Base-by-base conservation (phyloP, 768 basidiomycete species). In the Lentinula raphanica region DNA sequence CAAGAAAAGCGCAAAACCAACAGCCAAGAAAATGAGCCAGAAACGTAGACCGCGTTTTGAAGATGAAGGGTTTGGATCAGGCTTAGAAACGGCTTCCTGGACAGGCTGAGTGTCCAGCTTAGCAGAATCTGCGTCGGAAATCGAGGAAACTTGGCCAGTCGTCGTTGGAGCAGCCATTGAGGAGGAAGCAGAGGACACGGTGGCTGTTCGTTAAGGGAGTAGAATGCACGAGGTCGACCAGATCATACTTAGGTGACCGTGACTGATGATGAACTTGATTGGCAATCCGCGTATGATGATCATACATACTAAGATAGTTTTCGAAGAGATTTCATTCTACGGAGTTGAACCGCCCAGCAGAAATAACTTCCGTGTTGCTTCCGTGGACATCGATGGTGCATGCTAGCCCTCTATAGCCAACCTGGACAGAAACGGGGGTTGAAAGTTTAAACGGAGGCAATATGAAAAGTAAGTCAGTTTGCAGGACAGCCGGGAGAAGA, bases 1-100 rank as follows among this genome's bases (percentile, higher is more conserved):
- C 12, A 75, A 65, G 45, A 65, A 72, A 1, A 67, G 61, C 6
- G 63, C 63, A 35, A 64, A 60, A 36, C 68, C 67, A 40, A 74
- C 65, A 0, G 69, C 63, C 1, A 59, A 17, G 23, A 74, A 65
- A 21, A 73, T 64, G 28, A 72, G 64, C 69, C 67, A 71, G 60
- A 75, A 73, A 12, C 55, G 63, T 19, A 51, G 50, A 11, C 60
- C 65, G 5, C 46, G 25, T 31, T 29, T 48, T 3, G 42, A 21
- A 19, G 42, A 44, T 9, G 42, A 44, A 19, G 42, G 23, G 42
- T 44, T 21, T 9, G 42, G 3, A 21, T 7, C 39, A 17, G 42
- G 21, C 3, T 44, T 17, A 21, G 21, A 9, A 3, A 44, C 6
- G 9, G 42, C 23, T 44, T 21, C 42, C 23, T 44, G 42, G 5